Conservation (phyloP, 2,329 filamentous ascomycete species). For the Neofusicoccum ribis region DNA sequence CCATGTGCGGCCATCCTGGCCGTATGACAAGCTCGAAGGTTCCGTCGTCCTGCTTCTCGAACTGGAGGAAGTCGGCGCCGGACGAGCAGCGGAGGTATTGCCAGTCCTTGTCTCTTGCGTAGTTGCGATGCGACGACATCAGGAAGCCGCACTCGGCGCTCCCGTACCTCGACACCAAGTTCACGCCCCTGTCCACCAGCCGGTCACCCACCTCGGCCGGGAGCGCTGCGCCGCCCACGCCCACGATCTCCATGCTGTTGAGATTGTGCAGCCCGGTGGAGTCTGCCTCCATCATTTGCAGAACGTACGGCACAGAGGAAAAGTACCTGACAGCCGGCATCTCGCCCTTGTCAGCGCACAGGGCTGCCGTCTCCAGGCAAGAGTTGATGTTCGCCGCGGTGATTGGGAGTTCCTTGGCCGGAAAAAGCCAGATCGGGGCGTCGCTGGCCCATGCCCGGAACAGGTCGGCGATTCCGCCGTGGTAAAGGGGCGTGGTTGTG, state of each 20-base stretch:
- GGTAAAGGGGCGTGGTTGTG: constrained; percentile 66
- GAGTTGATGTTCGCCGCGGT: constrained; percentile 55
- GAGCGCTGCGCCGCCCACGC: constrained; percentile 63
- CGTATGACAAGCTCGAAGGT: constrained; percentile 58
- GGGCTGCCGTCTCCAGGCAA: constrained; percentile 46
- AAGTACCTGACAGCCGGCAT: constrained; percentile 55
- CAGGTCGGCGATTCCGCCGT: constrained; percentile 64
- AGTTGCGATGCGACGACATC: constrained; percentile 62
- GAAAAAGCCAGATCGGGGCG: constrained; percentile 63
- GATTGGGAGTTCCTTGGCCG: constrained; percentile 56
- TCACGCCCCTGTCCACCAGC: constrained; percentile 54
- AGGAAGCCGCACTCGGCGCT: constrained; percentile 68
- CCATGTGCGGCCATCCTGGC: constrained; percentile 58
- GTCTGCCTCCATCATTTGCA: constrained; percentile 54
- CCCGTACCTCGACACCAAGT: constrained; percentile 63
- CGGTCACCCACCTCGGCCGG: constrained; percentile 54
- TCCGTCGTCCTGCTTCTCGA: constrained; percentile 44
- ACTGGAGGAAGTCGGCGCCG: constrained; percentile 44
- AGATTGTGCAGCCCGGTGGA: constrained; percentile 45
- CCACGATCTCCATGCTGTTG: constrained; percentile 59
- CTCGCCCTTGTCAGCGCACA: constrained; percentile 22
- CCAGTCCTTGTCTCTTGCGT: constrained; percentile 58
- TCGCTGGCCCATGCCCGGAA: constrained; percentile 63
- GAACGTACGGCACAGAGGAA: constrained; percentile 61
- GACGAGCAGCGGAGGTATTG: constrained; percentile 55